phyloP scores from a whole-genome alignment of 305 asterid species.

The Solanum hybrid region DNA sequence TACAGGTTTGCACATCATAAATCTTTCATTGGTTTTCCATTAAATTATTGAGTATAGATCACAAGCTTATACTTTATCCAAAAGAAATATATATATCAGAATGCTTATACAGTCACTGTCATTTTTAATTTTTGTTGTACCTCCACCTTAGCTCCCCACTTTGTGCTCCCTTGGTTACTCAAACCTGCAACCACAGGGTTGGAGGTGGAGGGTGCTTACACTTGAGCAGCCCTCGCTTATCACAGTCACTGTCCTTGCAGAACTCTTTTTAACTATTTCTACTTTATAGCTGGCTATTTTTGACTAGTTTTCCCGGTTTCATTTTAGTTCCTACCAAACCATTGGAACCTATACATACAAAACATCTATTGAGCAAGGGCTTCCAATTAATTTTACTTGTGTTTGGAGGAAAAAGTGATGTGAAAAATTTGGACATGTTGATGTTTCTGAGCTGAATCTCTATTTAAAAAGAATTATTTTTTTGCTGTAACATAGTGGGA shows the following conservation, averaged over 20 bases:
- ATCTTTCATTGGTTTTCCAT: not conserved
- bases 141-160: not conserved
- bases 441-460: not conserved
- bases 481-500: not conserved
- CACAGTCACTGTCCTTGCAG: not conserved
- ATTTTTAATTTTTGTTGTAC: not conserved
- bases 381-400: not conserved
- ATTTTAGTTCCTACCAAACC: not conserved
- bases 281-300: not conserved
- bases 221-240: not conserved
- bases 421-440: not conserved
- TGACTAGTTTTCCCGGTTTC: not conserved
- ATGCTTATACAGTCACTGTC: not conserved
- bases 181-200: not conserved
- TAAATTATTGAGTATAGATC: not conserved
- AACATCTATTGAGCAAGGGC: not conserved
- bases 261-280: not conserved
- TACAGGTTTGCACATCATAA: constrained; percentile 38
- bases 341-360: not conserved
- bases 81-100: not conserved
- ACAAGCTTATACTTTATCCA: not conserved
- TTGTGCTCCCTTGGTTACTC: not conserved
- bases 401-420: not conserved
- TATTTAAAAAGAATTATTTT: not conserved
- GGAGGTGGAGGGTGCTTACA: not conserved